Percentiles rank a stretch among this genome's conserved stretches.
phyloP scores from a whole-genome alignment of 768 basidiomycete species.

The Imleria badia region DNA sequence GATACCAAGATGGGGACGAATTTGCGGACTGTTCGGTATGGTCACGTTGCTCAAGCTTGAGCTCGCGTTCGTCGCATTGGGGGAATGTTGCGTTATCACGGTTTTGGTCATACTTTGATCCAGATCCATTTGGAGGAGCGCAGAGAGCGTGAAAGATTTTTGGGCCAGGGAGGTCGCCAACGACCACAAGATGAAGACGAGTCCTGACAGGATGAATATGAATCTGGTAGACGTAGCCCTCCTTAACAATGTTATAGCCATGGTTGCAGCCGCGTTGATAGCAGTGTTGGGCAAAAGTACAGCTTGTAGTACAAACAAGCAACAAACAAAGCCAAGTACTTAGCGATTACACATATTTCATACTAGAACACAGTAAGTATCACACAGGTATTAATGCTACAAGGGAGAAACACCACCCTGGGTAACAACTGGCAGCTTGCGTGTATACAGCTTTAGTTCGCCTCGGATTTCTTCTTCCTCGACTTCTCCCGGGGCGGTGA shows the following conservation, averaged over 20 bases:
- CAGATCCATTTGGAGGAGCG: constrained; percentile 17
- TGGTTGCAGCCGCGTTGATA: neutral
- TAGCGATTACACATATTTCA: too few species aligned
- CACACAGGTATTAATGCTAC: neutral
- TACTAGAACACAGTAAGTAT: too few species aligned
- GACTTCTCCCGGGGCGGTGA: neutral
- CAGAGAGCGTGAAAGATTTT: constrained; percentile 9
- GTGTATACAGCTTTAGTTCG: neutral
- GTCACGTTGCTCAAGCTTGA: neutral
- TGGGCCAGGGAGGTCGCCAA: constrained; percentile 7
- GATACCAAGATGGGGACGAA: constrained; percentile 20
- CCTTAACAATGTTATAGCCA: constrained; percentile 10
- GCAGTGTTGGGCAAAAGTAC: too few species aligned
- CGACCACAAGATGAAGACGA: constrained; percentile 24
- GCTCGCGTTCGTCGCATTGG: neutral
- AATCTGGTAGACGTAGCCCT: constrained; percentile 18
- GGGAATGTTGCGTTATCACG: neutral
- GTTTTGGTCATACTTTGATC: neutral
- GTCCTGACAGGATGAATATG: constrained; percentile 21
- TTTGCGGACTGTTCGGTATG: neutral
- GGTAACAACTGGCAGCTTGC: too few species aligned
- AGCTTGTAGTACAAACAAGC: neutral
- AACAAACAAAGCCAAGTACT: too few species aligned
- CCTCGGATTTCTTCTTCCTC: neutral
- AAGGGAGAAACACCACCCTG: neutral